Conservation (phyloP, 306 rosid genomes). For the Ochetophila trinervis region DNA sequence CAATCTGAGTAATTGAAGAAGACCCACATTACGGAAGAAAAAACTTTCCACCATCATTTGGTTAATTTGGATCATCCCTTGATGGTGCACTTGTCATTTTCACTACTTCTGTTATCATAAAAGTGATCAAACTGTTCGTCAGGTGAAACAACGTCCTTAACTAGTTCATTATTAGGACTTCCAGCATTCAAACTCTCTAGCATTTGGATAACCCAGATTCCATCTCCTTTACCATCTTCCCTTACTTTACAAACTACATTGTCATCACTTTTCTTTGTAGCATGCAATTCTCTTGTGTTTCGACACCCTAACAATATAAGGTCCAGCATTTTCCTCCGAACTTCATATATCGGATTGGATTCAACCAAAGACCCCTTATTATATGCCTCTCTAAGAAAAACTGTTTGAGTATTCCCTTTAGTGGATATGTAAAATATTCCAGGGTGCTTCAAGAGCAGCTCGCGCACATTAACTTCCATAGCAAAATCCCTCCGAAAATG, state of each 20-base stretch:
- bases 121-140: neutral
- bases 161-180: slow-evolving; percentile 14
- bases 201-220: slow-evolving; percentile 60
- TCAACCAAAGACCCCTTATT: slow-evolving; percentile 51
- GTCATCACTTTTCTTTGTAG: slow-evolving; percentile 22
- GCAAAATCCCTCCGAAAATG: slow-evolving; percentile 66
- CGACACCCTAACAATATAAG: slow-evolving; percentile 53
- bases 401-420: slow-evolving; percentile 51
- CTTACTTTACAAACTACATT: slow-evolving; percentile 20
- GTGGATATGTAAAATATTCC: slow-evolving; percentile 81
- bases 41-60: slow-evolving; percentile 5
- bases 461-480: slow-evolving; percentile 55
- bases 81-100: neutral
- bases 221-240: slow-evolving; percentile 37
- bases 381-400: slow-evolving; percentile 74
- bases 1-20: neutral
- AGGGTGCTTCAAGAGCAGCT: slow-evolving; percentile 53
- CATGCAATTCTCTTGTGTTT: slow-evolving; percentile 38
- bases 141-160: slow-evolving; percentile 4
- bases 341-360: slow-evolving; percentile 43
- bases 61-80: neutral
- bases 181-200: slow-evolving; percentile 45
- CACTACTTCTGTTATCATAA: neutral
- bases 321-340: slow-evolving; percentile 59
- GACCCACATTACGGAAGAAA: neutral